Base-by-base conservation (phyloP, 2,329 filamentous ascomycete genomes). In the Karstenula rhodostoma region DNA sequence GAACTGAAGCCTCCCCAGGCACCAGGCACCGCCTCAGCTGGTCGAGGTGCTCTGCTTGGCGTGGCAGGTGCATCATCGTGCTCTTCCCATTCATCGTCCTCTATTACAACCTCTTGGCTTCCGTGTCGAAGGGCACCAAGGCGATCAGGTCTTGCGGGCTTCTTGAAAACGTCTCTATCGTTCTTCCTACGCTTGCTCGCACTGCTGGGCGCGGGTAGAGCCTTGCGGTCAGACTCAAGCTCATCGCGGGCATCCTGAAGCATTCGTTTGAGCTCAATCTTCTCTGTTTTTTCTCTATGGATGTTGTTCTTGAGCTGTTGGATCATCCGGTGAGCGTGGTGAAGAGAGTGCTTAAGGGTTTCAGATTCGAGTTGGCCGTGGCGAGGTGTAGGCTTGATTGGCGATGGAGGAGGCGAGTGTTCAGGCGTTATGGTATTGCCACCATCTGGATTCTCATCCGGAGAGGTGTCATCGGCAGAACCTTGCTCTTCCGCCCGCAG, bases 201-300 rank as follows among this genome's bases (percentile, higher is more conserved):
- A 64, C 79, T 83, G 44, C 77, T 82, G 69, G 56, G 78, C 69
- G 71, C 74, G 47, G 74, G 77, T 69, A 69, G 77, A 33, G 87
- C 87, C 55, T 80, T 83, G 50, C 86, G 84, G 61, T 89, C 86
- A 49, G 87, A 79, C 77, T 93, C 95, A 29, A 99, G 81, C 72
- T 99, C 95, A 74, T 99, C 95, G 37, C 94, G 89, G 25, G 94
- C 90, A 72, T 99, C 95, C 80, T 98, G 94, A 32, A 98, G 87
- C 86, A 99, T 92, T 61, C 94, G 91, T 79, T 93, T 94, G 56
- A 98, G 86, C 79, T 99, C 95, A 29, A 98, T 87, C 83, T 97
- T 99, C 78, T 99, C 95, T 0, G 94, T 97, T 88, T 98, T 99
- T 78, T 99, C 95, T 35, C 95, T 91, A 77, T 99, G 94, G 49